These are phyloP conservation scores for Mucor sp. DNA, from an alignment of 371 early-diverging fungal genomes.

Conservation along the genomic window DNA sequence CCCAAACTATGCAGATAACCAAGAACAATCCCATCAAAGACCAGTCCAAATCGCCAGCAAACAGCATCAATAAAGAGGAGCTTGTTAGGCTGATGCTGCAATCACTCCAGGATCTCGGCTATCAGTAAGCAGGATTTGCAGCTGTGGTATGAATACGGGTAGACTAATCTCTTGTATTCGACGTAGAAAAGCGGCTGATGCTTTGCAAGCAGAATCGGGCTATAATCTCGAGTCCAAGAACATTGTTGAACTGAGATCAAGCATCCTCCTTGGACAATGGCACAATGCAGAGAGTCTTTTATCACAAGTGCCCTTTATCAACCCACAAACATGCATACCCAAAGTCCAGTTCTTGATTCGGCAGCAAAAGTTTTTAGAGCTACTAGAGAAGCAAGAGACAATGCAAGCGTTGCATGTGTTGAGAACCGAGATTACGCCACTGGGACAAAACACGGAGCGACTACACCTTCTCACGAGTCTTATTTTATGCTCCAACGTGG, in stretches of 20 bases:
- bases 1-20: slow-evolving; percentile 22
- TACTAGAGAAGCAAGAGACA: slow-evolving; percentile 61
- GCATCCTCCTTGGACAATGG: slow-evolving; percentile 80
- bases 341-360: slow-evolving; percentile 67
- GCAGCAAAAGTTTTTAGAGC: slow-evolving; percentile 84
- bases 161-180: neutral
- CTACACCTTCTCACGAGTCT: slow-evolving; percentile 66
- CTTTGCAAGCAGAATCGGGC: slow-evolving; percentile 77
- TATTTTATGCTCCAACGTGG: slow-evolving; percentile 66
- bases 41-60: neutral
- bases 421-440: slow-evolving; percentile 73
- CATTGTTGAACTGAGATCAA: slow-evolving; percentile 61
- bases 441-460: slow-evolving; percentile 60
- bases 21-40: neutral
- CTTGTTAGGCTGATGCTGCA: slow-evolving; percentile 87
- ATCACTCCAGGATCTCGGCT: slow-evolving; percentile 81
- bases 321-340: slow-evolving; percentile 9
- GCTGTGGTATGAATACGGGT: neutral
- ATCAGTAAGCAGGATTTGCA: slow-evolving; percentile 54
- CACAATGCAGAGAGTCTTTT: slow-evolving; percentile 58
- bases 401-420: slow-evolving; percentile 72
- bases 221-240: slow-evolving; percentile 62
- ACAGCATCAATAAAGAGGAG: slow-evolving; percentile 60
- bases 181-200: slow-evolving; percentile 58
- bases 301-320: slow-evolving; percentile 39